Evolutionary conservation across 257 asterid species (phyloP).

Genomic region (Solanum chiquidenum): DNA sequence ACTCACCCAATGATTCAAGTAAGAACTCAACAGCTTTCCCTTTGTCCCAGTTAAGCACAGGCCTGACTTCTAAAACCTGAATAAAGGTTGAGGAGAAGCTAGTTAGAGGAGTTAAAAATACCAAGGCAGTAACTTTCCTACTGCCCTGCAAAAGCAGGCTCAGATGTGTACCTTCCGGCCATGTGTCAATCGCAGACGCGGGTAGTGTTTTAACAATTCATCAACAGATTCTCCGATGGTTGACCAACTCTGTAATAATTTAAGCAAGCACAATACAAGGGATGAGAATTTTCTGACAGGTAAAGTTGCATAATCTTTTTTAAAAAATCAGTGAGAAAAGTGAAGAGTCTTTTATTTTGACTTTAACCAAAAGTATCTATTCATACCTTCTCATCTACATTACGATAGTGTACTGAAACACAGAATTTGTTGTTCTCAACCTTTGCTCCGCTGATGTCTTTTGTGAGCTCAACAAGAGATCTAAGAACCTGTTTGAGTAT

Average conservation of each 20-base stretch:
- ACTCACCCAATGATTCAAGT: slow-evolving; percentile 90
- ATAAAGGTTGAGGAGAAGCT: not conserved
- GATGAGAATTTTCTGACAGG: not conserved
- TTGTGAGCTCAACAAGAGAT: slow-evolving; percentile 60
- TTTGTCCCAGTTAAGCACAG: slow-evolving; percentile 91
- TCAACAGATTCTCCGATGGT: slow-evolving; percentile 46
- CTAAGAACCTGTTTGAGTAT: slow-evolving; percentile 41
- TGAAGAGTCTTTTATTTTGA: not conserved
- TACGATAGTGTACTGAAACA: slow-evolving; percentile 91
- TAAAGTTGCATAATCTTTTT: not conserved
- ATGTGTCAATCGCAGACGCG: slow-evolving; percentile 80
- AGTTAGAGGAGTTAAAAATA: not conserved
- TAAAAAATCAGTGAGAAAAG: not conserved
- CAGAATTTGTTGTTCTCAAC: slow-evolving; percentile 95
- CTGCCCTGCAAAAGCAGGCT: not conserved
- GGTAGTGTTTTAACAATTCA: slow-evolving; percentile 54
- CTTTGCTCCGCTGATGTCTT: slow-evolving; percentile 56
- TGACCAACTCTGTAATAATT: slow-evolving; percentile 56
- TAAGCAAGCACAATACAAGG: not conserved
- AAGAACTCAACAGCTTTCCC: slow-evolving; percentile 93
- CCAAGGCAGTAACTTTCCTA: not conserved
- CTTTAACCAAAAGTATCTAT: not conserved
- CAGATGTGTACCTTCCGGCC: slow-evolving; percentile 75
- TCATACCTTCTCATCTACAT: slow-evolving; percentile 76
- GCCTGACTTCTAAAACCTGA: slow-evolving; percentile 88